Percentiles rank a stretch among this genome's conserved stretches.
phyloP scores from a whole-genome alignment of 2,329 filamentous ascomycete genomes.

The Rachicladosporium sp. region DNA sequence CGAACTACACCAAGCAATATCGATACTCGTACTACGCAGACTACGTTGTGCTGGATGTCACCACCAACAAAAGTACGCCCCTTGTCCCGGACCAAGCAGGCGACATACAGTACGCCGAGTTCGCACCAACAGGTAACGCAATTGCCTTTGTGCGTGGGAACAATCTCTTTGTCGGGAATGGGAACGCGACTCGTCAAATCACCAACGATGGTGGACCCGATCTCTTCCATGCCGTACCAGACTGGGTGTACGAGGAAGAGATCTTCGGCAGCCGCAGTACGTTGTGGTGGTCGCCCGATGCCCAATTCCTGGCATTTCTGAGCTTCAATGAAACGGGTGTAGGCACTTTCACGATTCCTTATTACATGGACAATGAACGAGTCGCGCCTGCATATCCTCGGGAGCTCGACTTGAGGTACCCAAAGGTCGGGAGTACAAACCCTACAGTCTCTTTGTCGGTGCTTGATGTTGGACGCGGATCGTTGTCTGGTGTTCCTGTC shows the following conservation, averaged over 20 bases:
- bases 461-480: constrained; percentile 38
- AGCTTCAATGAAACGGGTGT: constrained; percentile 56
- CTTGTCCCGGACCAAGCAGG: constrained; percentile 48
- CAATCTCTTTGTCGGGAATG: constrained; percentile 44
- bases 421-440: constrained; percentile 57
- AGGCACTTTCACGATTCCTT: constrained; percentile 51
- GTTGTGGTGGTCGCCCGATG: constrained; percentile 47
- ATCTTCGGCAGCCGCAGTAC: constrained; percentile 40
- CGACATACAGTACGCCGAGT: constrained; percentile 55
- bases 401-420: constrained; percentile 53
- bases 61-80: constrained; percentile 41
- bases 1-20: constrained; percentile 57
- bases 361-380: constrained; percentile 49
- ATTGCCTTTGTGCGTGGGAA: constrained; percentile 58
- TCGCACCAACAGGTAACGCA: constrained; percentile 45
- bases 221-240: constrained; percentile 51
- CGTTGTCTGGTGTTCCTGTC: constrained; percentile 37
- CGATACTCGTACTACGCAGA: constrained; percentile 56
- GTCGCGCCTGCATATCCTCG: constrained; percentile 49
- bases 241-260: constrained; percentile 53
- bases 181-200: constrained; percentile 42
- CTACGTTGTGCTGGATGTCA: constrained; percentile 52
- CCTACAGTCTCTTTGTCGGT: constrained; percentile 51
- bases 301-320: constrained; percentile 41
- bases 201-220: constrained; percentile 49